Conservation (phyloP, 139 green algal species). For the Spirogloea muscicola region DNA sequence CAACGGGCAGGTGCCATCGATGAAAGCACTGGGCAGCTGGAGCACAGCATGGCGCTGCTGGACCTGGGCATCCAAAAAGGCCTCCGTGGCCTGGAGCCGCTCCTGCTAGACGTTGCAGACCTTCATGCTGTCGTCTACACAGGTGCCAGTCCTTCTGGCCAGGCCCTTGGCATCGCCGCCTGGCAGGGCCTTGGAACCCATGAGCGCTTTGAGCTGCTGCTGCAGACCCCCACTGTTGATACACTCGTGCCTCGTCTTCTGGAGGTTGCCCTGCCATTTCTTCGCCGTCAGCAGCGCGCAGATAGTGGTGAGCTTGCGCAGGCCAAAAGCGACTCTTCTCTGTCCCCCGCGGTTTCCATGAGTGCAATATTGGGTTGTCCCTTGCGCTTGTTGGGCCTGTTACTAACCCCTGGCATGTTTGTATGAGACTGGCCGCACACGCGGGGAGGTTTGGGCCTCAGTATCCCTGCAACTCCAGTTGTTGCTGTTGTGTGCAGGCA, state of each 20-base stretch:
- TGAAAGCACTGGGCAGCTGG: conserved; percentile 28
- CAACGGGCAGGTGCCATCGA: conserved; percentile 19
- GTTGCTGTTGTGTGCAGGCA: background rate
- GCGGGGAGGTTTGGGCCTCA: too few relatives aligned
- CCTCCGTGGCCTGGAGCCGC: background rate
- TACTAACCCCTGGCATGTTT: background rate
- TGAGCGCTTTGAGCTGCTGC: conserved; percentile 15
- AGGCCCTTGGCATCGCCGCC: background rate
- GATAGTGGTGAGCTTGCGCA: background rate
- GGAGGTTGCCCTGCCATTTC: conserved; percentile 34
- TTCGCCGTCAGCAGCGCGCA: background rate
- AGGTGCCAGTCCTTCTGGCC: background rate
- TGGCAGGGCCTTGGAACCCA: conserved; percentile 32
- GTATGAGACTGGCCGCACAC: background rate
- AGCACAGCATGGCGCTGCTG: conserved; percentile 25
- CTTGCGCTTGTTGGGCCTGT: background rate
- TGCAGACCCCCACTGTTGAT: background rate
- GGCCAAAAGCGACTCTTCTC: background rate
- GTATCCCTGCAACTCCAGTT: background rate
- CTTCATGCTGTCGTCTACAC: conserved; percentile 32
- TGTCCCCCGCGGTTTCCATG: background rate
- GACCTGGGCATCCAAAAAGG: conserved; percentile 23
- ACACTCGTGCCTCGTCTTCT: conserved; percentile 12
- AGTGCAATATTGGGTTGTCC: background rate
- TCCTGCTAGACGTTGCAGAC: conserved; percentile 29